phyloP scores from a whole-genome alignment of 805 yeast genomes.

The Sugiyamaella chiloensis region DNA sequence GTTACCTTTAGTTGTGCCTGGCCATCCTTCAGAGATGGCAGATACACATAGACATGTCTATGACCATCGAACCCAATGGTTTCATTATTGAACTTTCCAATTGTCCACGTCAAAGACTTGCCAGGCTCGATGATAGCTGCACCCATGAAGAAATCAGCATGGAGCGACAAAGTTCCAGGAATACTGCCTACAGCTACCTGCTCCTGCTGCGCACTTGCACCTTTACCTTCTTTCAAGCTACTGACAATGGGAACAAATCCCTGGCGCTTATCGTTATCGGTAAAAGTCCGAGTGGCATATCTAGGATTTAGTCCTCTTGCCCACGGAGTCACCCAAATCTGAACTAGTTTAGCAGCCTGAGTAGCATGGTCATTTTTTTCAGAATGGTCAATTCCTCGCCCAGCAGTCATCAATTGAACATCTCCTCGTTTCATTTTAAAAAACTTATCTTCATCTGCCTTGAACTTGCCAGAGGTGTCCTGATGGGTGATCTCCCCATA shows the following conservation, averaged over 20 bases:
- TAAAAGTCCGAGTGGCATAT: background rate
- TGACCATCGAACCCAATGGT: background rate
- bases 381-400: conserved; percentile 3
- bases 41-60: conserved; percentile 1
- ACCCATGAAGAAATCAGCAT: conserved; percentile 6
- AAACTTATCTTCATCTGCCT: background rate
- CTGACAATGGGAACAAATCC: conserved; percentile 5
- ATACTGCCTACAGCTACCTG: background rate
- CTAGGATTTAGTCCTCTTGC: background rate
- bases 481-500: conserved; percentile 4
- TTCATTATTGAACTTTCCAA: background rate
- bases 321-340: conserved; percentile 9
- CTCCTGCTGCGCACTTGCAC: background rate
- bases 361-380: background rate
- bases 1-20: background rate
- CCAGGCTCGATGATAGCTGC: conserved; percentile 8
- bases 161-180: background rate
- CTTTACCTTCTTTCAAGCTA: background rate
- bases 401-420: conserved; percentile 5
- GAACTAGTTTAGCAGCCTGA: conserved; percentile 1
- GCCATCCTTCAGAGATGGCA: background rate
- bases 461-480: conserved; percentile 1
- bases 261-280: background rate
- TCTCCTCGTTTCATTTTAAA: conserved; percentile 1
- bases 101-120: conserved; percentile 1